These are phyloP conservation scores for Rutstroemia sp. DNA, from an alignment of 2,329 filamentous ascomycete species.

Conservation along the genomic window DNA sequence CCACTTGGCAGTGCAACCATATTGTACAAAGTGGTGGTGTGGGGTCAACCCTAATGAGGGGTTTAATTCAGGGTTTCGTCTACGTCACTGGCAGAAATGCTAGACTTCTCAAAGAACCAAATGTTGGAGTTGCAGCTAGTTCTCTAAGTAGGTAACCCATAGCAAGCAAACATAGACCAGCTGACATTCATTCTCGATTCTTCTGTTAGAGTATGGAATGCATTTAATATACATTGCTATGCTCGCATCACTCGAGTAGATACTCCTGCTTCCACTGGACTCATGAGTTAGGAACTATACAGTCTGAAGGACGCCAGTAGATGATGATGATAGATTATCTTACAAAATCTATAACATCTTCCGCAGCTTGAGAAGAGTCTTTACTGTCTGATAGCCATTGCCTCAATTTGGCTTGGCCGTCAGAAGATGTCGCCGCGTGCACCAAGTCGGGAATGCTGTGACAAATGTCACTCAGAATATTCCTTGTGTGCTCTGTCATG, in stretches of 20 bases:
- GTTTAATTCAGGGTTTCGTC: too few relatives aligned
- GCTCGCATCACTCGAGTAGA: constrained; percentile 12
- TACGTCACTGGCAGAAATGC: background rate
- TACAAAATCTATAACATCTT: constrained; percentile 25
- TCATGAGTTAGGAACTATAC: background rate
- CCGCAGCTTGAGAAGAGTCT: constrained; percentile 9
- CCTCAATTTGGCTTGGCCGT: constrained; percentile 20
- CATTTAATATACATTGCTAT: background rate
- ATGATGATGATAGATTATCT: background rate
- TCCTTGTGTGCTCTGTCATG: constrained; percentile 27
- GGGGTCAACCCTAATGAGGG: too few relatives aligned
- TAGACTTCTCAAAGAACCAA: too few relatives aligned
- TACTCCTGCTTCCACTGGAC: constrained; percentile 7
- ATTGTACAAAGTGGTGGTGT: too few relatives aligned
- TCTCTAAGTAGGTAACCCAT: too few relatives aligned
- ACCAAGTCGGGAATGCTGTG: constrained; percentile 23
- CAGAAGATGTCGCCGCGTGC: constrained; percentile 18
- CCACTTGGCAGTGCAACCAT: too few relatives aligned
- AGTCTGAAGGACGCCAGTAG: too few relatives aligned
- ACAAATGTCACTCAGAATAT: constrained; percentile 28
- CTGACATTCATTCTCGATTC: too few relatives aligned
- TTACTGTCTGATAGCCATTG: constrained; percentile 18
- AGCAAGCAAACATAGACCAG: too few relatives aligned
- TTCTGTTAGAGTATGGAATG: too few relatives aligned
- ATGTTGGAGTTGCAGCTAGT: too few relatives aligned